phyloP scores from a whole-genome alignment of 2,329 filamentous ascomycete genomes.

The Cladosporium sp. region DNA sequence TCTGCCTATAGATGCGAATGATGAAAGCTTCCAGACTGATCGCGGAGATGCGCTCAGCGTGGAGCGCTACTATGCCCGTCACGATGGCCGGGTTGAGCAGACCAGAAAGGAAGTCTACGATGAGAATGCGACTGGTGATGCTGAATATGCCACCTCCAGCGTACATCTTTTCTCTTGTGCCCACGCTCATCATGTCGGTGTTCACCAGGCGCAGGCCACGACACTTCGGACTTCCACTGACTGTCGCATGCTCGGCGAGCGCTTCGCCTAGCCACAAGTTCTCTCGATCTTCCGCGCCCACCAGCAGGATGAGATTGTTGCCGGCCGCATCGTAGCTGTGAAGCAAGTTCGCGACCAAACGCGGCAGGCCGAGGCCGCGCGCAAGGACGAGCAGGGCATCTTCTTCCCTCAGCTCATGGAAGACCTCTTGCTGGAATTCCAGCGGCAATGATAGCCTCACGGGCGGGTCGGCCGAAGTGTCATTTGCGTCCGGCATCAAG shows the following conservation, averaged over 20 bases:
- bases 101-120: constrained; percentile 87
- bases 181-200: constrained; percentile 87
- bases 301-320: constrained; percentile 84
- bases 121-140: constrained; percentile 91
- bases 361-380: constrained; percentile 85
- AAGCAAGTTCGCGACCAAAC: constrained; percentile 90
- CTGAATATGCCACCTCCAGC: constrained; percentile 86
- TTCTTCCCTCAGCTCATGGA: constrained; percentile 82
- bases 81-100: constrained; percentile 80
- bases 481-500: constrained; percentile 15
- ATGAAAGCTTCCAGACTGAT: constrained; percentile 96
- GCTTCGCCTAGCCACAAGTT: constrained; percentile 97
- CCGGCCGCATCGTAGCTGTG: constrained; percentile 96
- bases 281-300: constrained; percentile 88
- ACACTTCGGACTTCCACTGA: constrained; percentile 78
- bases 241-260: constrained; percentile 88
- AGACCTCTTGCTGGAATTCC: constrained; percentile 93
- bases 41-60: constrained; percentile 81
- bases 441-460: constrained; percentile 81
- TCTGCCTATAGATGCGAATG: constrained; percentile 86
- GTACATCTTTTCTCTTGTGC: constrained; percentile 88
- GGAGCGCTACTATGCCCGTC: constrained; percentile 82
- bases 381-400: constrained; percentile 94
- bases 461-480: constrained; percentile 42
- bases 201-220: constrained; percentile 89